Evolutionary conservation across 495 filamentous ascomycete species (phyloP).

Genomic region (Elasticomyces elasticus): DNA sequence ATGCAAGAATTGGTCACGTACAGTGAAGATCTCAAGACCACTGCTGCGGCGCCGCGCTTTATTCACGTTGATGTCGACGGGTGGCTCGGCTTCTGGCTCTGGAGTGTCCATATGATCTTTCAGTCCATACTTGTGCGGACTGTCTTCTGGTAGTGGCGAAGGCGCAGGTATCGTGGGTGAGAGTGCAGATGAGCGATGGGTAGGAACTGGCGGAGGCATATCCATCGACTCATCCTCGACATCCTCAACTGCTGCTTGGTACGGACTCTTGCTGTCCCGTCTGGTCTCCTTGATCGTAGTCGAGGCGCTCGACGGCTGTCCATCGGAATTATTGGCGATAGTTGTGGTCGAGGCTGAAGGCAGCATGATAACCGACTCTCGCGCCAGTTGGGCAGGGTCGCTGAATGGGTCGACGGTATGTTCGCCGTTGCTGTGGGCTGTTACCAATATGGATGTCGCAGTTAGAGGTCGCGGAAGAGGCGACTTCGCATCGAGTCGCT

Average conservation of each 20-base stretch:
- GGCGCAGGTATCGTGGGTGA: constrained; percentile 18
- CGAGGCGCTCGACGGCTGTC: constrained; percentile 9
- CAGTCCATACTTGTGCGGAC: constrained; percentile 22
- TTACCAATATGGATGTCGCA: constrained; percentile 12
- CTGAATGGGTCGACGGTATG: constrained; percentile 7
- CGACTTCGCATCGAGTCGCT: constrained; percentile 17
- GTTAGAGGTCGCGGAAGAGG: constrained; percentile 12
- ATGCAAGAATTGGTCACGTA: constrained; percentile 2
- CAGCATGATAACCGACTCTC: constrained; percentile 1
- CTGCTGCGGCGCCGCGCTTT: constrained; percentile 17
- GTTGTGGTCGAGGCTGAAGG: constrained; percentile 9
- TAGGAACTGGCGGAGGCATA: neutral
- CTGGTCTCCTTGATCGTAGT: constrained; percentile 9
- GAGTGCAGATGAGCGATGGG: constrained; percentile 3
- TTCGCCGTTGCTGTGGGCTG: neutral
- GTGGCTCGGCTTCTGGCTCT: constrained; percentile 2
- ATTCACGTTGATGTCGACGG: constrained; percentile 6
- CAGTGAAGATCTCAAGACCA: constrained; percentile 20
- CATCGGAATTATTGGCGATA: neutral
- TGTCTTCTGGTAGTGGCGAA: constrained; percentile 20
- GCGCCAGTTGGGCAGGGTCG: constrained; percentile 2
- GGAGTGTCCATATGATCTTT: constrained; percentile 21
- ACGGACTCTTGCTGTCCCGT: neutral
- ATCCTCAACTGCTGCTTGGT: neutral
- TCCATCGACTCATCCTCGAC: neutral